These are phyloP conservation scores for Penicillium janthinellum DNA, from an alignment of 2,329 filamentous ascomycete genomes.

Conservation along the genomic window DNA sequence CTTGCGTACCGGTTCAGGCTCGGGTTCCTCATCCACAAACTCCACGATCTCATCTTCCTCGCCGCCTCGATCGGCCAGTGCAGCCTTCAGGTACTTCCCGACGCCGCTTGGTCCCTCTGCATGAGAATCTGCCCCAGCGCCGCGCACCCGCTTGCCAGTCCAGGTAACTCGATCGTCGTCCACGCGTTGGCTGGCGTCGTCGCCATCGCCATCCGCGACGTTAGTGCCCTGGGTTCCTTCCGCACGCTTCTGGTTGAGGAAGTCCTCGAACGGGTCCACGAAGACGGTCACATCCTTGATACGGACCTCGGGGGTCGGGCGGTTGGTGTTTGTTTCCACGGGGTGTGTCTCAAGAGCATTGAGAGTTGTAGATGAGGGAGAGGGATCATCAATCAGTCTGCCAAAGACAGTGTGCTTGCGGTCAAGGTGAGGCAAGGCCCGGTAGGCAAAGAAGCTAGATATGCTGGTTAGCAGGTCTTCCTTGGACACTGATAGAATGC, in stretches of 20 bases:
- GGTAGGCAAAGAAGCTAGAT: conserved; percentile 81
- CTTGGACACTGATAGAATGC: not conserved
- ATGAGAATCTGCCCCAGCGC: conserved; percentile 61
- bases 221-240: conserved; percentile 58
- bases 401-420: conserved; percentile 98
- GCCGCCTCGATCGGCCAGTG: conserved; percentile 43
- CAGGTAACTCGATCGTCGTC: conserved; percentile 92
- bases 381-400: conserved; percentile 70
- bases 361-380: conserved; percentile 54
- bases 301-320: conserved; percentile 74
- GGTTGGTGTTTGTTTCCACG: conserved; percentile 70
- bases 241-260: conserved; percentile 71
- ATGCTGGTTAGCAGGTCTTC: conserved; percentile 4
- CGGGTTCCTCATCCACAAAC: conserved; percentile 60
- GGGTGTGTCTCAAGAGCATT: conserved; percentile 75
- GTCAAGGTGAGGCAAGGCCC: conserved; percentile 80
- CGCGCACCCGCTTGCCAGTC: conserved; percentile 88
- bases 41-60: conserved; percentile 63
- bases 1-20: conserved; percentile 73
- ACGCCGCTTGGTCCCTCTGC: conserved; percentile 54
- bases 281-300: conserved; percentile 85
- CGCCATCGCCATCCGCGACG: conserved; percentile 22
- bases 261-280: conserved; percentile 94
- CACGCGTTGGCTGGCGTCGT: conserved; percentile 40
- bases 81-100: conserved; percentile 81